Percentiles rank a stretch among this genome's conserved stretches.
phyloP scores from a whole-genome alignment of 169 alveolate genomes.

The Plasmodium ovale region DNA sequence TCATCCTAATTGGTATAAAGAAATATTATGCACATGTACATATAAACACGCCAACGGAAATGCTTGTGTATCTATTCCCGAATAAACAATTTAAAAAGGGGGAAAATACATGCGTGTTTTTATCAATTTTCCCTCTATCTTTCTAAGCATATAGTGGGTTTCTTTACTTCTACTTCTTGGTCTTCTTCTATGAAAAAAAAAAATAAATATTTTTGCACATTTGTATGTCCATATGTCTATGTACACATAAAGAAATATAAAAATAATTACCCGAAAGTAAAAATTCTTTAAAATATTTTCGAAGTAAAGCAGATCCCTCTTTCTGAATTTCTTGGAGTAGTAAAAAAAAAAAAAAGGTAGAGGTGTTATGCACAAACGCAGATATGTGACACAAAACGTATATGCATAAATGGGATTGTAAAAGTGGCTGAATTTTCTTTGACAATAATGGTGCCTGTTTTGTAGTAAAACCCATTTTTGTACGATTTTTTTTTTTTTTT shows the following conservation, averaged over 20 bases:
- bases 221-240: background rate
- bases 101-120: background rate
- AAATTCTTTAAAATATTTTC: conserved; percentile 72
- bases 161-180: conserved; percentile 1
- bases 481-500: no score
- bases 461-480: background rate
- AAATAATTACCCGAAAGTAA: conserved; percentile 23
- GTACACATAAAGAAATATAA: background rate
- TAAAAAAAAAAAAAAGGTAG: background rate
- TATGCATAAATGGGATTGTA: background rate
- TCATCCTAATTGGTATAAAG: conserved; percentile 26
- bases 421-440: background rate
- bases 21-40: conserved; percentile 1
- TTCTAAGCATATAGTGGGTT: background rate
- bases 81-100: background rate
- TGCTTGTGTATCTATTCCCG: background rate
- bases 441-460: background rate
- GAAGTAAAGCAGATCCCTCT: conserved; percentile 48
- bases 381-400: background rate
- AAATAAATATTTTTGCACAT: conserved; percentile 2
- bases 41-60: background rate
- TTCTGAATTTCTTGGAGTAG: conserved; percentile 63
- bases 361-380: background rate
- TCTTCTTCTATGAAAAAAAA: conserved; percentile 50
- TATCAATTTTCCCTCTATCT: background rate